Conservation (phyloP, 768 basidiomycete genomes). For the Lepiota venenata region DNA sequence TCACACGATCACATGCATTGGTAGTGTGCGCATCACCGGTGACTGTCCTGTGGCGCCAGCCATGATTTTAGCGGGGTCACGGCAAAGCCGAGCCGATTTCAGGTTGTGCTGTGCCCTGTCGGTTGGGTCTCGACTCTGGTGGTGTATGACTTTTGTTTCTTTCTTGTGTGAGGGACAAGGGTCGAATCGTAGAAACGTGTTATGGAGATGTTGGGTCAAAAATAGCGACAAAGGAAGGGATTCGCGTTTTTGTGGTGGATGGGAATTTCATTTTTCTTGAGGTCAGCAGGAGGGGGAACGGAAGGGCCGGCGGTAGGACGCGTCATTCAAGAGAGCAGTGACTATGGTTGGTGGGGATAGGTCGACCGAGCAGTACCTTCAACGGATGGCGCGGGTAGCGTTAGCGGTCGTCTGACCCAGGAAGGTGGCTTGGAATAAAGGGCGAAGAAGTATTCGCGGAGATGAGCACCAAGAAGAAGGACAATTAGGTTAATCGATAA, state of each 20-base stretch:
- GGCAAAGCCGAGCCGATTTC: background rate
- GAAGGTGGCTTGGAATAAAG: no score
- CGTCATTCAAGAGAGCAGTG: background rate
- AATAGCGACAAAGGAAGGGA: constrained; percentile 2
- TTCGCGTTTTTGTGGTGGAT: constrained; percentile 1
- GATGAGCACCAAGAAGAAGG: background rate
- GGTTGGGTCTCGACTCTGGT: background rate
- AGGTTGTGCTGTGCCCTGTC: background rate
- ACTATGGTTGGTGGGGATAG: no score
- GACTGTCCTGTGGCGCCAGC: constrained; percentile 5
- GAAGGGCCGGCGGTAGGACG: background rate
- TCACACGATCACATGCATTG: constrained; percentile 12
- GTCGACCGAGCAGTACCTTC: no score
- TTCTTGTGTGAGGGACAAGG: background rate
- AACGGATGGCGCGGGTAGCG: no score
- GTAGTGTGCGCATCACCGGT: constrained; percentile 7
- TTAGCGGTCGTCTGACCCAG: no score
- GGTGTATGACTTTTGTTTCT: background rate
- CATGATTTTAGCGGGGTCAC: background rate
- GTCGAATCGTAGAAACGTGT: background rate
- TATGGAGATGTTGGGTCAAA: background rate
- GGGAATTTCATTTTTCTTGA: background rate
- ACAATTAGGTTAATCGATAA: constrained; percentile 3
- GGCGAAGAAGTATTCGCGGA: no score
- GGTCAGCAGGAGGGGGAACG: background rate